Base-by-base conservation (phyloP, 768 basidiomycete species). In the Rhodotorula graminis region DNA sequence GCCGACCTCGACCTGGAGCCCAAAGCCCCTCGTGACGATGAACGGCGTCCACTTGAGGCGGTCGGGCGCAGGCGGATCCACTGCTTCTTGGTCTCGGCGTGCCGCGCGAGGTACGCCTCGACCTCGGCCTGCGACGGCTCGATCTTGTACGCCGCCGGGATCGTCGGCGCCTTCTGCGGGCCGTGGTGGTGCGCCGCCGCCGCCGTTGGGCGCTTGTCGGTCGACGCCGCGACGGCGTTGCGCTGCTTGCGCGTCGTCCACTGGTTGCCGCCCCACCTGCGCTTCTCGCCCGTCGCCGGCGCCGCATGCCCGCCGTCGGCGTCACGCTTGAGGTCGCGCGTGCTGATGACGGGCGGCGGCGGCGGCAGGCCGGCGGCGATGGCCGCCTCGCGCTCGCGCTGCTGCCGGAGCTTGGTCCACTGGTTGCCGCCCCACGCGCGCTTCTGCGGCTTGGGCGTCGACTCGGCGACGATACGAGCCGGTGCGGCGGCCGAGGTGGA, bases 1-100 rank as follows among this genome's bases (percentile, higher is more conserved):
- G 11, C 76, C 69, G 3, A 72, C 70, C 4, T 75, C 67, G 12
- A 50, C 61, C 5, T 16, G 52, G 29, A 72, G 40, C 11, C 71
- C 74, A 14, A 64, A 69, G 31, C 69, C 75, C 37, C 72, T 49
- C 31, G 75, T 75, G 31, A 92, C 81, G 52, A 96, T 82, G 81
- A 95, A 98, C 40, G 95, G 95, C 73, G 89, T 94, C 91, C 95
- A 99, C 79, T 92, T 93, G 72, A 98, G 84, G 80, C 88, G 88
- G 78, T 95, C 92, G 2, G 88, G 75, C 86, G 87, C 69, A 84
- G 77, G 59, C 81, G 85, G 71, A 93, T 78, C 77, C 92, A 90
- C 10, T 89, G 90, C 81, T 93, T 96, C 56, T 47, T 82, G 80
- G 23, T 16, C 55, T 63, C 56, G 72, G 89, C 88, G 87, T 91